phyloP scores from a whole-genome alignment of 208 protist genomes.

The Trypanosoma mega region DNA sequence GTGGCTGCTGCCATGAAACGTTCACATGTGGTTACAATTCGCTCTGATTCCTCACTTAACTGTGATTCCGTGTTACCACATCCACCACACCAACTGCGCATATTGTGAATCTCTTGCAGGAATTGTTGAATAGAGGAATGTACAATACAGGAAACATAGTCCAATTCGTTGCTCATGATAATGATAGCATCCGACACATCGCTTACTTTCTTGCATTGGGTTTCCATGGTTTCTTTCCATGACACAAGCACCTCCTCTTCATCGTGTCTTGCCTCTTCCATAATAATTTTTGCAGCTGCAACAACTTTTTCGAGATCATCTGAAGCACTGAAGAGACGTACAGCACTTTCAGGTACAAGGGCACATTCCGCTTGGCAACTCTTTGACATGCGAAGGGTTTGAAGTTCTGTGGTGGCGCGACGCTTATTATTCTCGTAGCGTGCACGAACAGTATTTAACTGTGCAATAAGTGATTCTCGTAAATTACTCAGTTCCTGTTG shows the following conservation, averaged over 20 bases:
- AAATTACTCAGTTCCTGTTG: slow-evolving; percentile 50
- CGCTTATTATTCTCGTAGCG: slow-evolving; percentile 69
- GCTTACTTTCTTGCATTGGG: slow-evolving; percentile 37
- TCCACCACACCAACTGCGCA: slow-evolving; percentile 47
- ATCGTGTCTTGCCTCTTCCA: slow-evolving; percentile 27
- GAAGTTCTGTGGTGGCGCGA: slow-evolving; percentile 58
- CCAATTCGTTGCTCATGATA: slow-evolving; percentile 27
- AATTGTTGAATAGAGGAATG: slow-evolving; percentile 58
- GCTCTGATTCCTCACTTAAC: slow-evolving; percentile 39
- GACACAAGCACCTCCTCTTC: slow-evolving; percentile 20
- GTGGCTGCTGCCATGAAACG: slow-evolving; percentile 45
- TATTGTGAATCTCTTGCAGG: slow-evolving; percentile 64
- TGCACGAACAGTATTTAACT: slow-evolving; percentile 47
- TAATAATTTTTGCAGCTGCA: slow-evolving; percentile 28
- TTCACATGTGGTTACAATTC: slow-evolving; percentile 45
- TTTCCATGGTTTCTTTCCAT: slow-evolving; percentile 42
- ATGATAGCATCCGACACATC: slow-evolving; percentile 46
- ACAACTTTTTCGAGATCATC: slow-evolving; percentile 40
- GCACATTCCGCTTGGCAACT: slow-evolving; percentile 64
- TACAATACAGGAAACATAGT: slow-evolving; percentile 58
- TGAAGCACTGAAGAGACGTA: slow-evolving; percentile 50
- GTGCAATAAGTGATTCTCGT: slow-evolving; percentile 48
- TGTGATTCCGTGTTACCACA: slow-evolving; percentile 9
- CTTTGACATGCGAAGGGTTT: slow-evolving; percentile 61
- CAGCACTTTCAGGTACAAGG: slow-evolving; percentile 51